Percentiles rank a stretch among this genome's conserved stretches.
These are phyloP conservation scores for Prunus salicina DNA, from an alignment of 306 rosid species.

Conservation along the genomic window DNA sequence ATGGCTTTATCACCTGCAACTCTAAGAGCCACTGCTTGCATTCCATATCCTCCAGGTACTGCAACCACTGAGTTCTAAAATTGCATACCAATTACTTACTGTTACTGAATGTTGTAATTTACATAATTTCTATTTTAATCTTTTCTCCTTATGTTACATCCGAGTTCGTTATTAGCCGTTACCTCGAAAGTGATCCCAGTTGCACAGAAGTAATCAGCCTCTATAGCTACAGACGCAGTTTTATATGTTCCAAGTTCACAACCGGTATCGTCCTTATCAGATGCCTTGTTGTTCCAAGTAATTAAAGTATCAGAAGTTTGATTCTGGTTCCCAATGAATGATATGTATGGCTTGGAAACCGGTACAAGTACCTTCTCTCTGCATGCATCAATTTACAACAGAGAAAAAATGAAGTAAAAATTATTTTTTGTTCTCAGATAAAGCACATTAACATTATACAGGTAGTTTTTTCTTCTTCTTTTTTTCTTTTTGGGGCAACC, in stretches of 20 bases:
- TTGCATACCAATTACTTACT: background rate
- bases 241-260: conserved; percentile 59
- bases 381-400: conserved; percentile 43
- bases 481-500: background rate
- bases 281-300: conserved; percentile 79
- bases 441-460: background rate
- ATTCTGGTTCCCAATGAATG: conserved; percentile 64
- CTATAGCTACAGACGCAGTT: conserved; percentile 74
- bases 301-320: conserved; percentile 41
- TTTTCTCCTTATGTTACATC: background rate
- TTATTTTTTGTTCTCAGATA: background rate
- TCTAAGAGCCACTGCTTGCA: conserved; percentile 90
- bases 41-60: conserved; percentile 62
- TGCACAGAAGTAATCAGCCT: conserved; percentile 83
- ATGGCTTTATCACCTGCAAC: conserved; percentile 68
- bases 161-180: conserved; percentile 6
- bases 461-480: background rate
- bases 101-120: background rate
- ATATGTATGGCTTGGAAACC: conserved; percentile 65
- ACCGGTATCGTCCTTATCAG: conserved; percentile 59
- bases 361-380: conserved; percentile 83
- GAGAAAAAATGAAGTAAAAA: background rate
- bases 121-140: background rate
- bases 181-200: conserved; percentile 71
- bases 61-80: conserved; percentile 70